A percentile compares a stretch with the other conserved stretches of the same genome.
Evolutionary conservation across 2,329 filamentous ascomycete species (phyloP).

Genomic region (Calonectria fujianensis): DNA sequence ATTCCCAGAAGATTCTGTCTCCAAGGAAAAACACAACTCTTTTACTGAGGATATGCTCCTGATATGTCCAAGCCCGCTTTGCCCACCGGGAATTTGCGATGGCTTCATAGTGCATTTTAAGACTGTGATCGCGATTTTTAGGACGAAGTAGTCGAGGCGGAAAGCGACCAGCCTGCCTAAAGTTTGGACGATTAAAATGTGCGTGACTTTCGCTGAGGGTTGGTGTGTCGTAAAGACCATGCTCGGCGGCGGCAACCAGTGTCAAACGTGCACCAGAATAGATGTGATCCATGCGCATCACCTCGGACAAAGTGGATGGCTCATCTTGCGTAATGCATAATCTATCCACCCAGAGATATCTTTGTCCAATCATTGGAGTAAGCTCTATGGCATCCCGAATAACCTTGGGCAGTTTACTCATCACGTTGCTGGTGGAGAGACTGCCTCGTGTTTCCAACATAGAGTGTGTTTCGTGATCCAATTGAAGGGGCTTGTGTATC

Average conservation of each 20-base stretch:
- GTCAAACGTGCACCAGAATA: conserved; percentile 8
- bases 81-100: conserved; percentile 1
- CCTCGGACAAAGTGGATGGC: not conserved
- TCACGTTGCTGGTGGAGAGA: not conserved
- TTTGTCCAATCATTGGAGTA: not conserved
- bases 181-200: conserved; percentile 16
- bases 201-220: not conserved
- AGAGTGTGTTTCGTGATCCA: conserved; percentile 3
- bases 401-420: conserved; percentile 6
- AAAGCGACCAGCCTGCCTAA: conserved; percentile 6
- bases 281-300: not conserved
- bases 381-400: conserved; percentile 21
- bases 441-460: not conserved
- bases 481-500: not conserved
- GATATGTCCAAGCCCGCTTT: conserved; percentile 13
- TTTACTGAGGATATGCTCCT: conserved; percentile 9
- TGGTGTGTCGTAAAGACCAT: conserved; percentile 7
- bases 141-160: conserved; percentile 4
- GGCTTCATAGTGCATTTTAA: conserved; percentile 20
- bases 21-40: conserved; percentile 4
- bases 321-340: conserved; percentile 8
- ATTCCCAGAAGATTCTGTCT: conserved; percentile 17
- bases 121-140: conserved; percentile 14
- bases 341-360: conserved; percentile 24
- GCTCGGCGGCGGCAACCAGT: conserved; percentile 15